Evolutionary conservation across 371 early-diverging fungal genomes (phyloP).

Genomic region (Apophysomyces ossiformis): DNA sequence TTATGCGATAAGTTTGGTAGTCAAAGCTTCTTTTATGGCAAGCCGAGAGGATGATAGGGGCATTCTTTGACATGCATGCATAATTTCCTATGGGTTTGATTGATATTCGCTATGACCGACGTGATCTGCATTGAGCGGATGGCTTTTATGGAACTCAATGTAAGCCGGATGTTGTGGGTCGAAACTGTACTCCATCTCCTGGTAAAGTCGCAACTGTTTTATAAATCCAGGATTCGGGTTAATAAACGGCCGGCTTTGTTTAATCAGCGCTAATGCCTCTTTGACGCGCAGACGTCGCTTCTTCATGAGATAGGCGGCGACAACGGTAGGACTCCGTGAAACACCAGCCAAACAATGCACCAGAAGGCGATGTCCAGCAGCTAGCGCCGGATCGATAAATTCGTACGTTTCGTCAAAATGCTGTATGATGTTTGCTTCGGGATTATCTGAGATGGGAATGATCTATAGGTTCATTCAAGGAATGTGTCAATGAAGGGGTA

Average conservation of each 20-base stretch:
- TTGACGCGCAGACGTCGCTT: slow-evolving; percentile 42
- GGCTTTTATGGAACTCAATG: slow-evolving; percentile 59
- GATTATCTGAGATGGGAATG: slow-evolving; percentile 65
- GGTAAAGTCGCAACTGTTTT: slow-evolving; percentile 69
- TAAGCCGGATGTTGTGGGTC: slow-evolving; percentile 60
- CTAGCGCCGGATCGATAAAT: slow-evolving; percentile 64
- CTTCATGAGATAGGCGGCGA: slow-evolving; percentile 76
- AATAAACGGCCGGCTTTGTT: slow-evolving; percentile 58
- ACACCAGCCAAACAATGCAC: slow-evolving; percentile 59
- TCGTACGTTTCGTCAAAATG: slow-evolving; percentile 64
- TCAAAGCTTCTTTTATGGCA: too few species aligned
- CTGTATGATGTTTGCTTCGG: slow-evolving; percentile 70
- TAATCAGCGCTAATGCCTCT: slow-evolving; percentile 61
- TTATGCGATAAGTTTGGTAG: too few species aligned
- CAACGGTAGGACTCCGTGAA: slow-evolving; percentile 47
- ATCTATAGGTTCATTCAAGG: slow-evolving; percentile 28
- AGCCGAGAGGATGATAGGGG: too few species aligned
- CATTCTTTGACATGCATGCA: too few species aligned
- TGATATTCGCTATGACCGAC: slow-evolving; percentile 37
- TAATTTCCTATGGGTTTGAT: not conserved
- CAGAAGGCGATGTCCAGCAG: slow-evolving; percentile 57
- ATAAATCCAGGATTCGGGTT: slow-evolving; percentile 80
- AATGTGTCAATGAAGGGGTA: not conserved
- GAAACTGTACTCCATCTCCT: slow-evolving; percentile 63
- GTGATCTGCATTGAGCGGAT: slow-evolving; percentile 45